These are phyloP conservation scores for Trametes hirsuta DNA, from an alignment of 1,284 basidiomycete species.

Conservation along the genomic window DNA sequence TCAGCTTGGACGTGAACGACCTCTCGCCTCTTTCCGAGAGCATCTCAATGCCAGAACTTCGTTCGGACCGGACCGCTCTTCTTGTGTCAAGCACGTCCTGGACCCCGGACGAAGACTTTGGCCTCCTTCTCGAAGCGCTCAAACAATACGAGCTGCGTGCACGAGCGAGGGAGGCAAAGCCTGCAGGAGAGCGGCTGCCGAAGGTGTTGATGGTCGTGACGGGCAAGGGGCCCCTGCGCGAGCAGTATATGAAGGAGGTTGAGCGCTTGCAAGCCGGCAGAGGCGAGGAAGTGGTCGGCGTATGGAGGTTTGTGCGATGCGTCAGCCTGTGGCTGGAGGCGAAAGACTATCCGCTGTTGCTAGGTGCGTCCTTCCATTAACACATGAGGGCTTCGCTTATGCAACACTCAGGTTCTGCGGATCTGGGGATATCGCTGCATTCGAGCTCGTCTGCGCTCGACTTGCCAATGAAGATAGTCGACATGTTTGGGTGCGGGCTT, in stretches of 20 bases:
- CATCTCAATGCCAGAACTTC: slow-evolving; percentile 40
- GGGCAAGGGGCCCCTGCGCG: slow-evolving; percentile 85
- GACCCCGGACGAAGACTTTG: slow-evolving; percentile 98
- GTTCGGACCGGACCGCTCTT: slow-evolving; percentile 80
- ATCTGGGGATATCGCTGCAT: slow-evolving; percentile 92
- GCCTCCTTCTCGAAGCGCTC: slow-evolving; percentile 79
- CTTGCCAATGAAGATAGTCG: slow-evolving; percentile 99
- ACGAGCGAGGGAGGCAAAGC: slow-evolving; percentile 33
- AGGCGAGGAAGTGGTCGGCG: slow-evolving; percentile 27
- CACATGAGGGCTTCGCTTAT: neutral
- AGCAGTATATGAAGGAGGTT: slow-evolving; percentile 72
- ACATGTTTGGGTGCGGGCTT: slow-evolving; percentile 97
- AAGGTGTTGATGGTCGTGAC: slow-evolving; percentile 87
- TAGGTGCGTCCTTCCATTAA: slow-evolving; percentile 51
- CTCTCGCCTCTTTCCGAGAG: slow-evolving; percentile 17
- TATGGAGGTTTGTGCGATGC: slow-evolving; percentile 84
- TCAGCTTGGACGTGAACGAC: neutral
- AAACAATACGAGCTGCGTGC: slow-evolving; percentile 70
- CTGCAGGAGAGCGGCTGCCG: slow-evolving; percentile 52
- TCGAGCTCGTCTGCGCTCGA: slow-evolving; percentile 90
- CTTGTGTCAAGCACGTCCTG: slow-evolving; percentile 94
- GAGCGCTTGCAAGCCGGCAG: slow-evolving; percentile 49
- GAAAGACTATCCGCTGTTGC: slow-evolving; percentile 83
- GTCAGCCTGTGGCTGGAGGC: slow-evolving; percentile 88
- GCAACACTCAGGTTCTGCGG: slow-evolving; percentile 74